Conservation (phyloP, 2,329 filamentous ascomycete species). For the Clarireedia sp. region DNA sequence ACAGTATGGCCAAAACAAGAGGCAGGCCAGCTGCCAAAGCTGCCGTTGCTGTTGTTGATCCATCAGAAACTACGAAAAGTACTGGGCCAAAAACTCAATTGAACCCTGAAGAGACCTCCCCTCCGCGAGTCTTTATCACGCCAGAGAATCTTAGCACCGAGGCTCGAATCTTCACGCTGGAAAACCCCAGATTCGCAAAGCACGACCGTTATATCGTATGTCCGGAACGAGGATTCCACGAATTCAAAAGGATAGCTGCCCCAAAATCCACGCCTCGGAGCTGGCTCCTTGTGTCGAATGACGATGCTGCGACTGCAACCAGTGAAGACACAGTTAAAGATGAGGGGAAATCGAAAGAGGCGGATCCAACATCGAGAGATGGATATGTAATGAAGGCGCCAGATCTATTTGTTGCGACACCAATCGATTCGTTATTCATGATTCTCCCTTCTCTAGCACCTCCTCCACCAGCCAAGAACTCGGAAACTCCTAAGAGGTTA, state of each 20-base stretch:
- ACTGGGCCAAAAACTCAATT: conserved; percentile 26
- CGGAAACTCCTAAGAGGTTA: conserved; percentile 47
- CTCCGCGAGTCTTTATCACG: conserved; percentile 52
- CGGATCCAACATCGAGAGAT: conserved; percentile 11
- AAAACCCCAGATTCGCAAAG: conserved; percentile 48
- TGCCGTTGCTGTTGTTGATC: conserved; percentile 13
- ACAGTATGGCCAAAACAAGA: conserved; percentile 27
- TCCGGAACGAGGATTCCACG: conserved; percentile 53
- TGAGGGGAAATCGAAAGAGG: conserved; percentile 14
- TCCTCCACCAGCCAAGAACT: conserved; percentile 33
- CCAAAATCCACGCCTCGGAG: conserved; percentile 49
- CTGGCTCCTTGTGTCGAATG: conserved; percentile 43
- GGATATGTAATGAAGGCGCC: conserved; percentile 58
- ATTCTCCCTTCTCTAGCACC: conserved; percentile 63
- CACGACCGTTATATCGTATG: conserved; percentile 55
- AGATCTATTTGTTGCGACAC: conserved; percentile 76
- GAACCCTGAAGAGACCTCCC: conserved; percentile 30
- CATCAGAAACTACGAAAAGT: conserved; percentile 19
- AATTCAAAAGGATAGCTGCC: conserved; percentile 51
- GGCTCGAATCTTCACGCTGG: conserved; percentile 51
- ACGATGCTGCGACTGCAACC: conserved; percentile 4
- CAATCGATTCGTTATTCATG: conserved; percentile 77
- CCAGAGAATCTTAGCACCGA: conserved; percentile 46
- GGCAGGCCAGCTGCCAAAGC: conserved; percentile 21
- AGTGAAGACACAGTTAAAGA: conserved; percentile 19